A percentile compares a stretch with the other conserved stretches of the same genome.
Evolutionary conservation across 257 asterid genomes (phyloP).

Genomic region (Penstemon davidsonii): DNA sequence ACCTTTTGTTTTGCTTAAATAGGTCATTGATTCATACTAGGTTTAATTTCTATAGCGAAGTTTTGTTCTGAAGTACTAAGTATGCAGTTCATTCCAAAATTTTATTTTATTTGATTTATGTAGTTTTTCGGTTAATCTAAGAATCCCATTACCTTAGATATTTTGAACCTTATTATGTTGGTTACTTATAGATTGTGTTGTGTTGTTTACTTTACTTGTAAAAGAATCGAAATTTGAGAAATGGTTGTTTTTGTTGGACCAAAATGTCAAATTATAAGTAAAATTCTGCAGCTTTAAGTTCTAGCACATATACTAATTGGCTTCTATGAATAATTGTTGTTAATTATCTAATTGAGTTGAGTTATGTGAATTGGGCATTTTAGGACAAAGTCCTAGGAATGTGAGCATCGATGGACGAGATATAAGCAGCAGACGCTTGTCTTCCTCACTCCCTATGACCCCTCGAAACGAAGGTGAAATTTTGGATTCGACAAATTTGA

Average conservation of each 20-base stretch:
- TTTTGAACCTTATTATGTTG: background rate
- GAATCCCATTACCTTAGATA: background rate
- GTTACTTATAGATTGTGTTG: background rate
- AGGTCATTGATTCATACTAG: background rate
- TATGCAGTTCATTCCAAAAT: background rate
- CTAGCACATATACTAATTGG: background rate
- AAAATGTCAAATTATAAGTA: background rate
- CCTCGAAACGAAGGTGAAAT: conserved; percentile 65
- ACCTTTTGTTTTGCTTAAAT: too few species aligned
- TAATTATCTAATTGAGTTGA: conserved; percentile 9
- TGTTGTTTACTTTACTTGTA: too few species aligned
- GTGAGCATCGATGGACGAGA: conserved; percentile 42
- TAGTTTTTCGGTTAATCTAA: background rate
- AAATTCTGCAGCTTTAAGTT: background rate
- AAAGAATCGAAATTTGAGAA: background rate
- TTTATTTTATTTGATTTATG: background rate
- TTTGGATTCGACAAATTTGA: conserved; percentile 52
- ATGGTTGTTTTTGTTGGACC: background rate
- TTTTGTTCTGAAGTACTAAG: background rate
- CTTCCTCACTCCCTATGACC: conserved; percentile 48
- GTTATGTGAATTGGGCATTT: conserved; percentile 2
- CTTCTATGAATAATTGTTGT: conserved; percentile 6
- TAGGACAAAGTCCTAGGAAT: conserved; percentile 43
- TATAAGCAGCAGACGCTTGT: conserved; percentile 43
- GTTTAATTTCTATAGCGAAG: background rate